phyloP scores from a whole-genome alignment of 2,329 filamentous ascomycete genomes.

The Allantophomopsis lycopodina region DNA sequence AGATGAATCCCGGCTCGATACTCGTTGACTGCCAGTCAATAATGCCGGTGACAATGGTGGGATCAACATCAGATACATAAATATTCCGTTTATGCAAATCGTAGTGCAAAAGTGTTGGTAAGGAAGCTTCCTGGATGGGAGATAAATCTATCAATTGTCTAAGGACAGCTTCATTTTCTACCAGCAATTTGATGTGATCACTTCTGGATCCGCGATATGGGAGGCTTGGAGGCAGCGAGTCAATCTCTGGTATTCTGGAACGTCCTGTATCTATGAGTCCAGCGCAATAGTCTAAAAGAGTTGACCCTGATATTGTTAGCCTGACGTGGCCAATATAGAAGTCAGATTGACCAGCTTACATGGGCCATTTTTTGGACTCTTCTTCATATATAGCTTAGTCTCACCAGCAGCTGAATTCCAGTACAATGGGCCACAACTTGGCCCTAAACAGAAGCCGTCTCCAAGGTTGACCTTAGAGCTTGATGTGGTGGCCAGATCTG shows the following conservation, averaged over 20 bases:
- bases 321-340: conserved; percentile 6
- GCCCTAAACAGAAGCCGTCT: conserved; percentile 17
- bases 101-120: conserved; percentile 22
- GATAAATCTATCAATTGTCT: conserved; percentile 15
- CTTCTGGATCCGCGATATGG: conserved; percentile 22
- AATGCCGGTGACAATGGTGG: conserved; percentile 21
- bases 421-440: conserved; percentile 14
- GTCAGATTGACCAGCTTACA: conserved; percentile 15
- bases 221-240: conserved; percentile 7
- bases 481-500: conserved; percentile 3
- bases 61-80: conserved; percentile 24
- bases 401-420: conserved; percentile 18
- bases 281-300: conserved; percentile 18
- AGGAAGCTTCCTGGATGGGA: conserved; percentile 14
- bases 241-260: conserved; percentile 18
- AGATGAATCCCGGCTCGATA: conserved; percentile 25
- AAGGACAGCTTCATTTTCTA: conserved; percentile 15
- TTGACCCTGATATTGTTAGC: conserved; percentile 16
- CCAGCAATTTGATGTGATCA: conserved; percentile 19
- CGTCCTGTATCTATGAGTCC: conserved; percentile 24
- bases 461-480: conserved; percentile 2
- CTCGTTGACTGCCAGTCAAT: conserved; percentile 27
- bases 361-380: conserved; percentile 21
- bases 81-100: conserved; percentile 27
- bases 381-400: conserved; percentile 19